These are phyloP conservation scores for Lachancea sp. DNA, from an alignment of 805 yeast genomes.

Conservation along the genomic window DNA sequence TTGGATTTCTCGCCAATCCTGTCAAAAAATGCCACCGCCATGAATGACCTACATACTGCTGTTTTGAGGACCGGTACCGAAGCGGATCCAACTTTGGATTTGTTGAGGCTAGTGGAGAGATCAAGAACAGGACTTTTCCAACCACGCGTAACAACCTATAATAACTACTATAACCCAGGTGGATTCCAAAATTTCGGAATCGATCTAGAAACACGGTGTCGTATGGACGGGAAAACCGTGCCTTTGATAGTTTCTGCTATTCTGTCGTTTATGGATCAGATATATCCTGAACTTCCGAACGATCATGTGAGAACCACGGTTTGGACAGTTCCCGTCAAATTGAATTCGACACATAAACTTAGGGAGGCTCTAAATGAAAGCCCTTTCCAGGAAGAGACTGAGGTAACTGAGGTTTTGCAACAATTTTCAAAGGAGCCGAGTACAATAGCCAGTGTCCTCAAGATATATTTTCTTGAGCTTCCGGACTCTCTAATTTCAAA, in stretches of 20 bases:
- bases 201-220: constrained; percentile 61
- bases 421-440: constrained; percentile 41
- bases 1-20: constrained; percentile 65
- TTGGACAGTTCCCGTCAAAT: constrained; percentile 64
- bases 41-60: constrained; percentile 56
- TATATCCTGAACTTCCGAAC: constrained; percentile 61
- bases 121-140: constrained; percentile 68
- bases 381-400: constrained; percentile 30
- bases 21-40: constrained; percentile 50
- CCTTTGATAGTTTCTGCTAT: constrained; percentile 61
- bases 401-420: constrained; percentile 30
- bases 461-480: constrained; percentile 68
- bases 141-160: constrained; percentile 69
- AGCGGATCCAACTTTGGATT: constrained; percentile 62
- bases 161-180: constrained; percentile 69
- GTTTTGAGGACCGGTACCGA: constrained; percentile 60
- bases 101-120: constrained; percentile 57
- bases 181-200: constrained; percentile 73
- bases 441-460: constrained; percentile 59
- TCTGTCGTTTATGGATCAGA: constrained; percentile 57
- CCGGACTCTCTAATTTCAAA: constrained; percentile 71
- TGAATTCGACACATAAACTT: constrained; percentile 54
- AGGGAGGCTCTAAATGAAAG: constrained; percentile 45
- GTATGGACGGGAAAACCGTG: constrained; percentile 65
- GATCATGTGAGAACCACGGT: constrained; percentile 61